Evolutionary conservation across 192 early-diverging fungal species (phyloP).

Genomic region (Tieghemiomyces parasiticus): DNA sequence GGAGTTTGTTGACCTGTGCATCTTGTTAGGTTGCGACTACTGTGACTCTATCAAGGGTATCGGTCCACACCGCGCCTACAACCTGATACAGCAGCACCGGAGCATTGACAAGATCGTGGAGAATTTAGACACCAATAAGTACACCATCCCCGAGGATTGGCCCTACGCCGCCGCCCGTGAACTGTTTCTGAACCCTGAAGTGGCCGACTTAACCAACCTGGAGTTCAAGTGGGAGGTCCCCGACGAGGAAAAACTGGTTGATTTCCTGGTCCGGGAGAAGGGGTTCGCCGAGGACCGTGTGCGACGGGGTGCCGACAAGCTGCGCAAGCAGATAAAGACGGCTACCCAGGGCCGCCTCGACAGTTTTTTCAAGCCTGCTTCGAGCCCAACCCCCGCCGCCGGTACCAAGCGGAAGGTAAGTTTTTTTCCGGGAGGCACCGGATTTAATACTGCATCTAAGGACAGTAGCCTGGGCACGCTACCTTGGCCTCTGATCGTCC

Average conservation of each 20-base stretch:
- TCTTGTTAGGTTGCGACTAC: constrained; percentile 96
- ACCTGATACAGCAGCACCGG: constrained; percentile 70
- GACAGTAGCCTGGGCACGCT: no score
- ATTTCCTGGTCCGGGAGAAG: constrained; percentile 88
- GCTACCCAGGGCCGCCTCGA: constrained; percentile 84
- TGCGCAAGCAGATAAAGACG: constrained; percentile 54
- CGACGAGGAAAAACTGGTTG: constrained; percentile 66
- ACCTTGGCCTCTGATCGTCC: no score
- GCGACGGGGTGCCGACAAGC: constrained; percentile 58
- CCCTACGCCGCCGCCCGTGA: constrained; percentile 76
- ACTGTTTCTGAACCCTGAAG: constrained; percentile 71
- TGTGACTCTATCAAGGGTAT: constrained; percentile 89
- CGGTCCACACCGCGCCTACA: constrained; percentile 73
- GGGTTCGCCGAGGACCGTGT: constrained; percentile 92
- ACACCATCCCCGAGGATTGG: constrained; percentile 78
- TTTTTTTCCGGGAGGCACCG: no score
- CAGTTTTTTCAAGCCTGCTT: constrained; percentile 66
- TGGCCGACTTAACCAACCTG: constrained; percentile 34
- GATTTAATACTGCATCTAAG: no score
- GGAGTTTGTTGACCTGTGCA: constrained; percentile 95
- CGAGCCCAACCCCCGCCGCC: constrained; percentile 17
- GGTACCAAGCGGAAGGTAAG: constrained; percentile 26
- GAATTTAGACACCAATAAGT: constrained; percentile 59
- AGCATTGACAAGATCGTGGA: constrained; percentile 65
- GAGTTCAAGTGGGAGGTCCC: constrained; percentile 60